Conservation (phyloP, 75 land plant species). For the Gnetum montanum region DNA sequence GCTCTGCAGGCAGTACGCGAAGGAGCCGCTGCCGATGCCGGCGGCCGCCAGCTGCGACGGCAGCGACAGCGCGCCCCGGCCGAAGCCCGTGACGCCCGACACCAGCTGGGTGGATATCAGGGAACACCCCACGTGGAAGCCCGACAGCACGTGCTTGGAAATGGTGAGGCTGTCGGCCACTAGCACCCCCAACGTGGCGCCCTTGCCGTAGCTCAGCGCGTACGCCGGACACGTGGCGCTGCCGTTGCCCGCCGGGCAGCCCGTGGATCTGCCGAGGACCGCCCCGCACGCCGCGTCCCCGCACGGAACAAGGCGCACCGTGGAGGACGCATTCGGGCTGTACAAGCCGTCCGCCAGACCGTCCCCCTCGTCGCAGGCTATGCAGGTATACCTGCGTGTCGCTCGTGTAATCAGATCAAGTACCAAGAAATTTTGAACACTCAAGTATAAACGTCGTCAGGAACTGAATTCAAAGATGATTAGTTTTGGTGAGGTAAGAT, state of each 20-base stretch:
- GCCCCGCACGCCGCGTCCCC: constrained; percentile 32
- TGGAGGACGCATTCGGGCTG: constrained; percentile 39
- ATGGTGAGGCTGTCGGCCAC: constrained; percentile 35
- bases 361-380: constrained; percentile 5
- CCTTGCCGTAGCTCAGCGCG: constrained; percentile 35
- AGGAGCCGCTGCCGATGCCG: constrained; percentile 11
- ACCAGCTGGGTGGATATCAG: constrained; percentile 29
- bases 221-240: constrained; percentile 41
- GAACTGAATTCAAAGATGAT: too few species aligned
- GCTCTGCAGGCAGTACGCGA: constrained; percentile 31
- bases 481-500: too few species aligned
- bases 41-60: constrained; percentile 28
- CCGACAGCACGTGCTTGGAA: neutral
- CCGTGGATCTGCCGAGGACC: constrained; percentile 14
- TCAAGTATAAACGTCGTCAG: too few species aligned
- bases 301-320: constrained; percentile 38
- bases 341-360: constrained; percentile 6
- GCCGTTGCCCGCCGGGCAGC: constrained; percentile 15
- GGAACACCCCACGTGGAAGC: constrained; percentile 49
- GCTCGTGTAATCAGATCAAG: too few species aligned
- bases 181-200: constrained; percentile 37
- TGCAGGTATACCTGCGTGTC: neutral
- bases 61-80: constrained; percentile 40
- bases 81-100: constrained; percentile 45
- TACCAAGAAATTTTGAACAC: too few species aligned